Evolutionary conservation across 257 asterid genomes (phyloP), one percentile per base, ranked within the genome.

Genomic region (Capsicum baccatum): DNA sequence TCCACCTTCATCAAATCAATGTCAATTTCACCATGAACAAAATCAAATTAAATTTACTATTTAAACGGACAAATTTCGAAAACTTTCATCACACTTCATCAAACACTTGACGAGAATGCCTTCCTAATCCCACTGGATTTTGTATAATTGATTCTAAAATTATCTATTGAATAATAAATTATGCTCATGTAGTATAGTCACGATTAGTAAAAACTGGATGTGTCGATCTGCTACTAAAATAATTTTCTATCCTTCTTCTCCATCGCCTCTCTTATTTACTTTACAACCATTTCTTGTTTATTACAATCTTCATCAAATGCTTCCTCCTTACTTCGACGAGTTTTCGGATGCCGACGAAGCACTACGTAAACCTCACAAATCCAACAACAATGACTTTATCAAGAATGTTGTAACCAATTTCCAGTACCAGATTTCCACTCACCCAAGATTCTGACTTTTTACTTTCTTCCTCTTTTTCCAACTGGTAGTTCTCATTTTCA

Each of bases 371-470:
- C 81, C 87, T 87, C 73, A 83, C 71, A 81, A 60, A 80, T 73
- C 44, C 89, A 14, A 88, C 52, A 50, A 10, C 33, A 54, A 5
- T 55, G 81, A n/a, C n/a, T 1, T 8, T 89, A 0, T 79, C 79
- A n/a, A n/a, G n/a, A n/a, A n/a, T n/a, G n/a, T n/a, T n/a, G n/a
- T n/a, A n/a, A n/a, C n/a, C n/a, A n/a, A 81, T 0, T 21, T 90
- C 15, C 85, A 87, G 69, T 58, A 84, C 82, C 95, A 90, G 85
- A 12, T 92, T 52, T 78, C 95, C 1, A 85, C 92, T 21, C 92
- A 92, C 86, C 97, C 95, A 2, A 89, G 92, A 5, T 90, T 93
- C 89, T 91, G 92, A 91, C 90, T 92, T 44, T 91, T 93, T 90
- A 81, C 91, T 85, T 48, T 90, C 39, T 92, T 93, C 59, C 92